phyloP scores from a whole-genome alignment of 2,329 filamentous ascomycete species.

The Escovopsis sp. region DNA sequence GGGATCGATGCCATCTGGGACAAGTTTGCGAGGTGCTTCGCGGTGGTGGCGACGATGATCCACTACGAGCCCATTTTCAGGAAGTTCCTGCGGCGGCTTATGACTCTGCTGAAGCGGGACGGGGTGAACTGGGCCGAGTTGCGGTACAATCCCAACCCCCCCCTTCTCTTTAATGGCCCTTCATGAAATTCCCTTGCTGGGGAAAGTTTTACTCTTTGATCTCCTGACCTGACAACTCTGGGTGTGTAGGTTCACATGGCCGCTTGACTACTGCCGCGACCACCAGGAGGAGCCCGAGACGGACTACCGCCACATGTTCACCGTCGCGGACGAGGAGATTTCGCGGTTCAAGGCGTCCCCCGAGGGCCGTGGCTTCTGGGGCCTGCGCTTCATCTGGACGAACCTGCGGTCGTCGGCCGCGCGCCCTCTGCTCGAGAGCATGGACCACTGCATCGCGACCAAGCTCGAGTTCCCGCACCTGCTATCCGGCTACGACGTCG shows the following conservation, averaged over 20 bases:
- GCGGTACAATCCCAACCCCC: conserved; percentile 21
- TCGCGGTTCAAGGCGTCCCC: conserved; percentile 56
- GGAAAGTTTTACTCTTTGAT: neutral
- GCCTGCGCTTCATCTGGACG: conserved; percentile 74
- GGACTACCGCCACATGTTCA: conserved; percentile 56
- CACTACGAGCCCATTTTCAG: conserved; percentile 87
- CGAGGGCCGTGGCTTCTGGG: conserved; percentile 68
- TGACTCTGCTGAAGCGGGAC: conserved; percentile 60
- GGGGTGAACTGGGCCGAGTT: conserved; percentile 78
- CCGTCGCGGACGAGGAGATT: conserved; percentile 64
- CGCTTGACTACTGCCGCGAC: conserved; percentile 51
- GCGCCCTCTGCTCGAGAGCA: conserved; percentile 56
- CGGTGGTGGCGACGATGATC: conserved; percentile 57
- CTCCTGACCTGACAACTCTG: conserved; percentile 2
- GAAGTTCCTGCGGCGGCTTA: conserved; percentile 55
- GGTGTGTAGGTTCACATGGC: conserved; percentile 48
- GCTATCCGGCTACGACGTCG: conserved; percentile 77
- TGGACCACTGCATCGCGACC: conserved; percentile 75
- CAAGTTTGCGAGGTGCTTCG: conserved; percentile 65
- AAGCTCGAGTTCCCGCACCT: conserved; percentile 68
- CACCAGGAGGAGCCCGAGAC: conserved; percentile 50
- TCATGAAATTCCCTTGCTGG: neutral
- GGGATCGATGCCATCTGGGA: conserved; percentile 74
- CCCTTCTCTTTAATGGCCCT: neutral
- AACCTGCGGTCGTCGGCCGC: conserved; percentile 50